Base-by-base conservation (phyloP, 345 rosid species). In the Aquilaria sinensis region DNA sequence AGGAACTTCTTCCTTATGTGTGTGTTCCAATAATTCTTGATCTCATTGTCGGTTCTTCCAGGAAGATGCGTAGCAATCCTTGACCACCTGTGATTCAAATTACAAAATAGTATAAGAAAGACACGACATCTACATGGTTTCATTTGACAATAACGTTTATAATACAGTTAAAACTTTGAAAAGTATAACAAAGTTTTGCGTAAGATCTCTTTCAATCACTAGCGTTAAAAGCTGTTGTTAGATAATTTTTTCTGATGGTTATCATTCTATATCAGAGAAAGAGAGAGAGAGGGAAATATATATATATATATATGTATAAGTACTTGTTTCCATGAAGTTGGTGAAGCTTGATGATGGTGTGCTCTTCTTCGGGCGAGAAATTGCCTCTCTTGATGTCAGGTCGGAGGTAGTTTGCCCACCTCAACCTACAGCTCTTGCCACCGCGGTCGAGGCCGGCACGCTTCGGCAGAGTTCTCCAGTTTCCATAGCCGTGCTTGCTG, bases 341-440 rank as follows among this genome's bases (percentile, higher is more conserved):
- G 67, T 92, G 98, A 51, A 83, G 87, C 51, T 72, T 69, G 62
- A 89, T 63, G 81, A 92, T 89, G 62, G 78, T 57, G 58, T 75
- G 73, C 74, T 92, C 95, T 80, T 92, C 98, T 47, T 87, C 92
- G 10, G 81, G 79, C 9, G 90, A 71, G 72, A 92, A 86, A 45
- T 75, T 78, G 12, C 98, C 98, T 71, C 98, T 72, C 73, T 81
- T 82, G 64, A 92, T 92, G 70, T 92, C 96, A 31, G 97, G 96
- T 41, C 97, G 84, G 52, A 91, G 82, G 71, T 91, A 91, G 76
- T 91, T 91, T 61, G 81, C 89, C 98, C 98, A 89, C 54, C 98
- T 71, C 2, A 92, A 80, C 10, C 98, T 74, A 73, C 98, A 92
- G 67, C 98, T 92, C 70, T 92, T 92, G 2, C 98, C 98, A 56